Conservation (phyloP, 805 yeast species). For the Kodamaea sagamina region DNA sequence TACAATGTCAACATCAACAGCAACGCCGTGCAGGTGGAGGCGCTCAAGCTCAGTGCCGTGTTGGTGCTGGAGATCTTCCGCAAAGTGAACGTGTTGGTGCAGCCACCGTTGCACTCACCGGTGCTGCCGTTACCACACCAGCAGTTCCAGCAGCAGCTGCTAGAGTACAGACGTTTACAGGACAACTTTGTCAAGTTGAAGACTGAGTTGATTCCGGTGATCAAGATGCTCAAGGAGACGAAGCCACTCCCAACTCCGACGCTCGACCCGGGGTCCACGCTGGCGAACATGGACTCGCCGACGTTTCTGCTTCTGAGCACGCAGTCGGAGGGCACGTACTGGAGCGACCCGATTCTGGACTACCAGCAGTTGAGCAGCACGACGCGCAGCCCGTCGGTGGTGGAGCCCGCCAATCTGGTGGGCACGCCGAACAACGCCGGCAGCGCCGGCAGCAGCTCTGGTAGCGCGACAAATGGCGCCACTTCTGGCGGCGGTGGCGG, state of each 20-base stretch:
- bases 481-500: background rate
- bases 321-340: slow-evolving; percentile 15
- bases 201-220: slow-evolving; percentile 65
- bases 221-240: slow-evolving; percentile 61
- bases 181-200: slow-evolving; percentile 59
- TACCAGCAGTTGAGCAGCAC: slow-evolving; percentile 9
- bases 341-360: slow-evolving; percentile 14
- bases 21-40: slow-evolving; percentile 39
- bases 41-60: slow-evolving; percentile 36
- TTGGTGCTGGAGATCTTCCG: slow-evolving; percentile 39
- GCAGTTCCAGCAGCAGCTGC: slow-evolving; percentile 19
- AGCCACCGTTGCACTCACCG: slow-evolving; percentile 15
- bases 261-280: slow-evolving; percentile 39
- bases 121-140: slow-evolving; percentile 16
- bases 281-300: slow-evolving; percentile 28
- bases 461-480: slow-evolving; percentile 2
- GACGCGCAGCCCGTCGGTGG: slow-evolving; percentile 4
- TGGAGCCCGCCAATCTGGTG: slow-evolving; percentile 4
- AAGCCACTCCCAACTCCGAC: slow-evolving; percentile 71
- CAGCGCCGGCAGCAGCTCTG: slow-evolving; percentile 1
- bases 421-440: slow-evolving; percentile 8
- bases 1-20: slow-evolving; percentile 37
- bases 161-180: slow-evolving; percentile 43
- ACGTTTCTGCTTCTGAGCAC: slow-evolving; percentile 26
- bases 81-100: slow-evolving; percentile 23